Evolutionary conservation across 495 filamentous ascomycete species (phyloP).

Genomic region (Podospora pseudoanserina): DNA sequence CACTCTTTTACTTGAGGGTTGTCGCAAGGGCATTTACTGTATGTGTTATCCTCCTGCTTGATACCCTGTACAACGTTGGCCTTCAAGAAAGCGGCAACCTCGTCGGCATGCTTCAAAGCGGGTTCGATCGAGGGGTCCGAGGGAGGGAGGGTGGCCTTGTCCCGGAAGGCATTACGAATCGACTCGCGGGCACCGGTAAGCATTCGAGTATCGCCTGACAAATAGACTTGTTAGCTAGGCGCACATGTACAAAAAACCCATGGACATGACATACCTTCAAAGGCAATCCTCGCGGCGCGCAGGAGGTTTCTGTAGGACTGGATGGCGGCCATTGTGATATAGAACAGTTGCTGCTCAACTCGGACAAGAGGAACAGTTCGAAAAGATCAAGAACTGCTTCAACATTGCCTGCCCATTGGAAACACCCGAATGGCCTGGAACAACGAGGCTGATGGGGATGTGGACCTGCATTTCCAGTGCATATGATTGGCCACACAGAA

Average conservation of each 20-base stretch:
- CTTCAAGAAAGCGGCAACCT: constrained; percentile 73
- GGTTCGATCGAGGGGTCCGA: constrained; percentile 47
- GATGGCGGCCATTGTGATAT: constrained; percentile 55
- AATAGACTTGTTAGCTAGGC: neutral
- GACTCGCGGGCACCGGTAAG: constrained; percentile 65
- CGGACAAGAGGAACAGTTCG: neutral
- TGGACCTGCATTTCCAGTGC: neutral
- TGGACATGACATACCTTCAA: constrained; percentile 57
- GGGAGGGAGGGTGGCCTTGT: constrained; percentile 54
- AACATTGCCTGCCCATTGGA: neutral
- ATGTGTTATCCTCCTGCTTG: constrained; percentile 56
- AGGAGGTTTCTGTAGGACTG: constrained; percentile 79
- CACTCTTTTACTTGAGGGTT: neutral
- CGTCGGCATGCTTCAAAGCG: constrained; percentile 71
- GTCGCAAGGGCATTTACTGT: constrained; percentile 51
- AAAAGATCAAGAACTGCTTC: neutral
- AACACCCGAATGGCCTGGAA: neutral
- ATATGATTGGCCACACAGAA: constrained; percentile 9
- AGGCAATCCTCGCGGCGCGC: constrained; percentile 77
- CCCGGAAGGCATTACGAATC: constrained; percentile 68
- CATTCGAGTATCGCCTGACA: constrained; percentile 61
- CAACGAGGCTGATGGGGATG: neutral
- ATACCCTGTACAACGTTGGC: constrained; percentile 87
- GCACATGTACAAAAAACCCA: neutral
- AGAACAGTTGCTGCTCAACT: neutral